These are phyloP conservation scores for Kappamyces sp. DNA, from an alignment of 192 early-diverging fungal genomes.

Conservation along the genomic window DNA sequence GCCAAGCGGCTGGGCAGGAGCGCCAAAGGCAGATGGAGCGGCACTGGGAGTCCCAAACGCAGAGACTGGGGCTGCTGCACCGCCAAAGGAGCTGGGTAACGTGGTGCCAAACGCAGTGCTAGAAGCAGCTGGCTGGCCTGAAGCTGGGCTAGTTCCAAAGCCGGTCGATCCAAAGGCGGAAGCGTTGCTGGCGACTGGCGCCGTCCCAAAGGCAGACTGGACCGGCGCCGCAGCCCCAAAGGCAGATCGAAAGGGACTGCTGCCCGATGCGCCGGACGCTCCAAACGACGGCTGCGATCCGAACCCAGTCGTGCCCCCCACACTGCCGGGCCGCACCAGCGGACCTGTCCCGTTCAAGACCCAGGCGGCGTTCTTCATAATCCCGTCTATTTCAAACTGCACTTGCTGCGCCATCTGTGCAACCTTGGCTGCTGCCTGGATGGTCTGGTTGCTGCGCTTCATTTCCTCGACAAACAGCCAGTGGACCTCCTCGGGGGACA, in stretches of 20 bases:
- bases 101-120: background rate
- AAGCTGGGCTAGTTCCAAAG: background rate
- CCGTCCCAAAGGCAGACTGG: background rate
- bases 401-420: no score
- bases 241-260: background rate
- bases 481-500: conserved; percentile 10
- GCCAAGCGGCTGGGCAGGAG: no score
- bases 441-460: background rate
- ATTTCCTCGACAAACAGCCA: conserved; percentile 1
- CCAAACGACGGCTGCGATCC: no score
- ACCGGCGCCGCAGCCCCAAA: background rate
- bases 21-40: background rate
- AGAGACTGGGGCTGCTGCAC: background rate
- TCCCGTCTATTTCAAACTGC: no score
- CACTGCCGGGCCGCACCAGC: no score
- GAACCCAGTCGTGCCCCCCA: no score
- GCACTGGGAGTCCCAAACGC: background rate
- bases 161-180: conserved; percentile 12
- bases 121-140: background rate
- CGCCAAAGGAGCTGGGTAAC: background rate
- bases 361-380: no score
- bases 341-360: no score
- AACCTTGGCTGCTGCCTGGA: background rate
- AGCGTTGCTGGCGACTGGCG: background rate
- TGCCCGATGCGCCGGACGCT: no score